Base-by-base conservation (phyloP, 2,329 filamentous ascomycete genomes). In the Pseudocercospora eumusae region DNA sequence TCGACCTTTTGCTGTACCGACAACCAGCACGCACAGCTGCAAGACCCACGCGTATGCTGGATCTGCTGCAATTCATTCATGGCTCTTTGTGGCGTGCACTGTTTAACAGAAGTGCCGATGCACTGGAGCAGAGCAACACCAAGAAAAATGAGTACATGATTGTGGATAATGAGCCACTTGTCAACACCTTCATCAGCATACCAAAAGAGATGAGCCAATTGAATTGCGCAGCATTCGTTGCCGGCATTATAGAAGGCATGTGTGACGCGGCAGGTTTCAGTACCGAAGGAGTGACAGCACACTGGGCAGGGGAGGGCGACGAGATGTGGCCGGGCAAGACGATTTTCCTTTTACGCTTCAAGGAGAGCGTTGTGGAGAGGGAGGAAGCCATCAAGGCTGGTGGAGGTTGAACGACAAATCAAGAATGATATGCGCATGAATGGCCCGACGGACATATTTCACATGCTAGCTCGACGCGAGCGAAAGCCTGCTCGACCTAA, bases 131-230 rank as follows among this genome's bases (percentile, higher is more conserved):
- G 79, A 91, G 88, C 62, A 88, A 90, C 8, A 86, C 88, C 57
- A 93, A 92, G 57, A 88, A 91, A 8, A 92, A 95, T 70, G 93
- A 98, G 81, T 99, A 98, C 82, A 98, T 99, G 93, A 95, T 99
- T 71, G 91, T 93, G 71, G 95, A 99, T 79, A 98, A 99, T 78
- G 95, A 98, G 75, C 95, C 95, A 21, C 83, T 98, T 56, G 93
- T 98, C 42, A 98, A 97, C 78, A 88, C 89, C 65, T 98, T 95
- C 79, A 90, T 99, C 74, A 92, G 88, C 71, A 89, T 98, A 57
- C 95, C 95, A 15, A 89, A 89, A 73, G 95, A 99, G 79, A 96
- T 99, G 91, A 92, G 86, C 78, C 91, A 95, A 84, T 83, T 99
- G 73, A 98, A 97, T 77, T 97, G 93, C 77, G 95, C 93, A 18